Evolutionary conservation across 2,329 filamentous ascomycete species (phyloP), one percentile per base, ranked within the genome.

Genomic region (Davidsoniella virescens): DNA sequence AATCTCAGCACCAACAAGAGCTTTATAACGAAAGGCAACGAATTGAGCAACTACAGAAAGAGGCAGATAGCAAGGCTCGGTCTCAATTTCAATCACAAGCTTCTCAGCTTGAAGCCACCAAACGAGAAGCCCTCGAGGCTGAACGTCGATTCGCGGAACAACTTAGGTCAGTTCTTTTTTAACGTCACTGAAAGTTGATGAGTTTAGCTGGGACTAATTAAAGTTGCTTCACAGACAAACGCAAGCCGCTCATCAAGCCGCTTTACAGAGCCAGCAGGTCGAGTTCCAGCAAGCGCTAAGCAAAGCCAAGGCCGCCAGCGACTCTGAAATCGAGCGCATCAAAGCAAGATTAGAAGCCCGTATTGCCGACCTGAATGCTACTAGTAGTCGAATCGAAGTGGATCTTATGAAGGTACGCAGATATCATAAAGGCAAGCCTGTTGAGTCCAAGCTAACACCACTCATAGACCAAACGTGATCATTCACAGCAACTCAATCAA

Each of bases 341-440:
- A 67, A 67, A 49, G 65, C 69, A 25, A 65, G 72, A 40, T 62
- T 64, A 23, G 80, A 83, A 41, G 76, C 74, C 1, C 78, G 84
- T 57, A 68, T 74, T 47, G 71, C 75, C n/a, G 78, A 81, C 54
- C 62, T 84, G 10, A 73, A 73, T 57, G 72, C 71, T 20, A 78
- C 70, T 1, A 70, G 82, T 25, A 75, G 72, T 50, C 70, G 72
- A 42, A 64, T 87, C 14, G 75, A 84, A 60, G 72, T 76, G 33
- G 75, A 79, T 56, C 56, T 81, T 10, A 70, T 76, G 62, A 80
- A 78, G 68, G 75, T 74, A 60, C 50, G 59, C 54, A 38, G 17
- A 16, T 7, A 8, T 17, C 17, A 23, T 4, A 20, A 43, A n/a
- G 16, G 5, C 23, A n/a, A 18, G 16, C 7, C 39, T 33, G 36